Evolutionary conservation across 2,329 filamentous ascomycete genomes (phyloP).

Genomic region (Pseudogymnoascus sp.): DNA sequence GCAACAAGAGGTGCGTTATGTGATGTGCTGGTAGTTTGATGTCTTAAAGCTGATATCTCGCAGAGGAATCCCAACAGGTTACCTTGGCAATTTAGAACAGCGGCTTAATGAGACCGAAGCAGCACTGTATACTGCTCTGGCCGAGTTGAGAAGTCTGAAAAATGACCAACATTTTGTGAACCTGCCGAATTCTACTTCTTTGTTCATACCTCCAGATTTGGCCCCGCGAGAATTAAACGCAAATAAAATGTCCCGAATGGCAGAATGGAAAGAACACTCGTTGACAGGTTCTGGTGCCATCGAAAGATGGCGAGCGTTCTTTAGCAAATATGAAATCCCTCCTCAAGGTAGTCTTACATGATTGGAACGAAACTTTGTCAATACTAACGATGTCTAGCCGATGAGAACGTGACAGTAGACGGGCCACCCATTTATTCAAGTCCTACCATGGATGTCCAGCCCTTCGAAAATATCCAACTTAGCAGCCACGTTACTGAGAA

Average conservation of each 20-base stretch:
- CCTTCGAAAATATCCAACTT: background rate
- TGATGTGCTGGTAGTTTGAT: slow-evolving; percentile 9
- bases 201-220: background rate
- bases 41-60: background rate
- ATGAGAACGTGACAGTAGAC: background rate
- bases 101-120: slow-evolving; percentile 30
- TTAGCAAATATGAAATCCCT: background rate
- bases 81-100: slow-evolving; percentile 34
- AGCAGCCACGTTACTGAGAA: background rate
- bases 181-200: background rate
- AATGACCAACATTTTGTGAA: background rate
- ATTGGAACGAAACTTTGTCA: background rate
- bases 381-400: background rate
- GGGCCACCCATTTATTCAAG: background rate
- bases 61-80: slow-evolving; percentile 34
- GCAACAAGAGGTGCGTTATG: slow-evolving; percentile 18
- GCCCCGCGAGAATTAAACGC: background rate
- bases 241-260: background rate
- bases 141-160: background rate
- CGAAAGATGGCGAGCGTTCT: background rate
- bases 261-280: slow-evolving; percentile 12
- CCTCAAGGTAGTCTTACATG: background rate
- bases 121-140: slow-evolving; percentile 23
- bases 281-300: background rate
- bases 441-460: background rate